Evolutionary conservation across 2,329 filamentous ascomycete species (phyloP).

Genomic region (Fusarium graminum): DNA sequence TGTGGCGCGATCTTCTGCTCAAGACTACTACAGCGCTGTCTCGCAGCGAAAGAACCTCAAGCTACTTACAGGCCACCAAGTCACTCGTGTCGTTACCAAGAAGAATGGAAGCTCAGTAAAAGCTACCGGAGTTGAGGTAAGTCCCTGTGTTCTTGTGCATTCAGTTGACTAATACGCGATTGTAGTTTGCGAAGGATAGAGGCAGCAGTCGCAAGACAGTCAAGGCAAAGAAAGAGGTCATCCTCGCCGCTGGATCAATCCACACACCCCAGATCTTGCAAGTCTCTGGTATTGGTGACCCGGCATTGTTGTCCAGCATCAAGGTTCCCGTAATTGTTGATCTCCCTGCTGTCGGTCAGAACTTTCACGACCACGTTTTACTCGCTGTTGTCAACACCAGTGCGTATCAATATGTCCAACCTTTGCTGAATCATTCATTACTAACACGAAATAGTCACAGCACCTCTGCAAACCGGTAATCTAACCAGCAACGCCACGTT

Average conservation of each 20-base stretch:
- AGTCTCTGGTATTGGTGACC: constrained; percentile 63
- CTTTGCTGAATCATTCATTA: fast-evolving
- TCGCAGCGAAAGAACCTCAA: constrained; percentile 36
- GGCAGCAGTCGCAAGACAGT: constrained; percentile 1
- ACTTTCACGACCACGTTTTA: constrained; percentile 58
- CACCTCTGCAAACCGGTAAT: constrained; percentile 23
- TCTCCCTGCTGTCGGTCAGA: constrained; percentile 63
- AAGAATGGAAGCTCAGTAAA: constrained; percentile 17
- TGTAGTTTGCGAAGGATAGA: constrained; percentile 25
- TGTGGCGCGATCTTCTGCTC: constrained; percentile 34
- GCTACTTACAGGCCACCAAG: constrained; percentile 28
- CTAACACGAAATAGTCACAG: constrained; percentile 18
- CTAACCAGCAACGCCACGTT: constrained; percentile 38
- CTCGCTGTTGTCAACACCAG: constrained; percentile 17
- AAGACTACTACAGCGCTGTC: constrained; percentile 34
- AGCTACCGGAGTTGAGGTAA: constrained; percentile 41
- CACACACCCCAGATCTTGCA: constrained; percentile 62
- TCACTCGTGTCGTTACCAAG: constrained; percentile 38
- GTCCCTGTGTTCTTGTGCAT: fast-evolving
- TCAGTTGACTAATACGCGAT: fast-evolving
- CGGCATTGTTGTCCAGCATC: constrained; percentile 52
- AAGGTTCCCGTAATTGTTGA: constrained; percentile 59
- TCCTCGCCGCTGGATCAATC: constrained; percentile 58
- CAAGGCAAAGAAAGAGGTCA: constrained; percentile 54
- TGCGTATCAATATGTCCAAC: neutral